Evolutionary conservation across 116 monocot species (phyloP).

Genomic region (Phalaenopsis hybrid): DNA sequence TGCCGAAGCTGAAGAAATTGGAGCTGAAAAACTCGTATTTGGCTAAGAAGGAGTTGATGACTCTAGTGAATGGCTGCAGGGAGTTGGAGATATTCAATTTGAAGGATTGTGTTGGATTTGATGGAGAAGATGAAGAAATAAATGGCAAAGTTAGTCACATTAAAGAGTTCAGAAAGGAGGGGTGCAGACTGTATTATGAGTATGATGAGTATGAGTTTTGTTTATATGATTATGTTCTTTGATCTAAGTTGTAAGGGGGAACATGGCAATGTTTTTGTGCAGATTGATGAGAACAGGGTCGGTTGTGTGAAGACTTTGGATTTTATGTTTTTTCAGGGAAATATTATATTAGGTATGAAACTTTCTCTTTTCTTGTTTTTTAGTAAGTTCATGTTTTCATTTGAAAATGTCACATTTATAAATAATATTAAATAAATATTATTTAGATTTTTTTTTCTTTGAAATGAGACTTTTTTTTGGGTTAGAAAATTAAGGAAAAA

Average conservation of each 20-base stretch:
- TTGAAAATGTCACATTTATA: no score
- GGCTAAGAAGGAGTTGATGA: slow-evolving; percentile 22
- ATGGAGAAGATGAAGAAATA: slow-evolving; percentile 26
- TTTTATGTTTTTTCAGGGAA: no score
- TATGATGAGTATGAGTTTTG: not conserved
- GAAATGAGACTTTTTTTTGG: no score
- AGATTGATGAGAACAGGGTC: no score
- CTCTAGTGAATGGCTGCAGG: slow-evolving; percentile 28
- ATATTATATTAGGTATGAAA: no score
- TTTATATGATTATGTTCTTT: not conserved
- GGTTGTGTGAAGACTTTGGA: no score
- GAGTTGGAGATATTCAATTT: slow-evolving; percentile 24
- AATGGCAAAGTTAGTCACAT: slow-evolving; percentile 14
- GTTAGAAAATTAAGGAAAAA: no score
- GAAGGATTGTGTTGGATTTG: slow-evolving; percentile 31
- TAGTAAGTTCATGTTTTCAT: no score
- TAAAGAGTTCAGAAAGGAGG: slow-evolving; percentile 2
- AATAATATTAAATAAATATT: no score
- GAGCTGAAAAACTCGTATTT: slow-evolving; percentile 27
- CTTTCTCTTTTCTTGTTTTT: no score
- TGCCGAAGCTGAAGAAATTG: slow-evolving; percentile 29
- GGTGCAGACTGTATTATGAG: slow-evolving; percentile 15
- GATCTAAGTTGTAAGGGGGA: not conserved
- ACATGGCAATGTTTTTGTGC: no score
- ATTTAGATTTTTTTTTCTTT: no score